phyloP scores from a whole-genome alignment of 2,329 filamentous ascomycete species.

The Hymenoscyphus occultus region DNA sequence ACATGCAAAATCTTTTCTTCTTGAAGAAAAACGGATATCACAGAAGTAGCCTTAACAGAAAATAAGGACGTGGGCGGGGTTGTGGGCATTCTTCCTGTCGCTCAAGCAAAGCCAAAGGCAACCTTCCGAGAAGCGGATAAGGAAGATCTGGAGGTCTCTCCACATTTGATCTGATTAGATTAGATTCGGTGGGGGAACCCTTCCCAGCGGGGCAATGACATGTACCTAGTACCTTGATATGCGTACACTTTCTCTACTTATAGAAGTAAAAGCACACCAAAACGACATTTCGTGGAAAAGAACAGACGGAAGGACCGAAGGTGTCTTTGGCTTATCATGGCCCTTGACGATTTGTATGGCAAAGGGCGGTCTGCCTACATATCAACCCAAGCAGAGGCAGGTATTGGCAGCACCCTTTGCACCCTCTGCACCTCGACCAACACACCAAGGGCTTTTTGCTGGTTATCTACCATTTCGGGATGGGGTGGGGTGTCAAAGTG shows the following conservation, averaged over 20 bases:
- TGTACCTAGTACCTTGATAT: neutral
- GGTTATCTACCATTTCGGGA: neutral
- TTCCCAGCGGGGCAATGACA: neutral
- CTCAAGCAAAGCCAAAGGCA: neutral
- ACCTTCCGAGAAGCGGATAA: neutral
- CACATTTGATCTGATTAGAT: conserved; percentile 1
- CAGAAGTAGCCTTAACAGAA: neutral
- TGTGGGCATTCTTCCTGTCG: neutral
- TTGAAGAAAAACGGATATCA: neutral
- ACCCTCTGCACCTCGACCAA: neutral
- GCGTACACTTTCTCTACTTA: neutral
- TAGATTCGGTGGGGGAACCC: neutral
- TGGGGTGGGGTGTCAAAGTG: neutral
- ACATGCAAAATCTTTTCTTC: neutral
- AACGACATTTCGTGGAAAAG: neutral
- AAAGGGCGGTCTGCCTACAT: conserved; percentile 2
- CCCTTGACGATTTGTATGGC: neutral
- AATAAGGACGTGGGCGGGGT: neutral
- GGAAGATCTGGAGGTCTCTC: conserved; percentile 1
- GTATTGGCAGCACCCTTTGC: neutral
- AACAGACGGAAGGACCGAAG: neutral
- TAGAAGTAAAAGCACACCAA: neutral
- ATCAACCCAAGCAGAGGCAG: neutral
- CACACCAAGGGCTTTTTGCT: neutral
- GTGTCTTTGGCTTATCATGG: neutral